These are phyloP conservation scores for Aspergillus saccharolyticus DNA, from an alignment of 495 filamentous ascomycete species.

Conservation along the genomic window DNA sequence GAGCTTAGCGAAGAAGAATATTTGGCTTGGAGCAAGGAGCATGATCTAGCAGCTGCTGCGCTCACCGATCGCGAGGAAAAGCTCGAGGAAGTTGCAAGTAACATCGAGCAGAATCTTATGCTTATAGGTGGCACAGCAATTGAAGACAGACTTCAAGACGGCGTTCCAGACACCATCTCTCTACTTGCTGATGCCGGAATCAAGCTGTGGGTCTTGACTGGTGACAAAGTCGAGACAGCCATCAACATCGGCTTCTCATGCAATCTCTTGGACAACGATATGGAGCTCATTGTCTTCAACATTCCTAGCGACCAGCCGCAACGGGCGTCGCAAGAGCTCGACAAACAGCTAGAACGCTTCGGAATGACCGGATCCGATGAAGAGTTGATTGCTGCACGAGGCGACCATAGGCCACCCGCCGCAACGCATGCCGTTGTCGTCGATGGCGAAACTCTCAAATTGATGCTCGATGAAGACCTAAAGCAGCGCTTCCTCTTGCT, in stretches of 20 bases:
- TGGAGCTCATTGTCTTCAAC: constrained; percentile 94
- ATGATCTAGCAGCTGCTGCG: constrained; percentile 80
- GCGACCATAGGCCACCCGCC: constrained; percentile 76
- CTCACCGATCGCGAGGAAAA: constrained; percentile 89
- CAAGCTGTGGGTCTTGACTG: constrained; percentile 99
- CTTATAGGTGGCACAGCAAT: constrained; percentile 96
- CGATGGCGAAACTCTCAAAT: constrained; percentile 88
- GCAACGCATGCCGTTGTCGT: constrained; percentile 95
- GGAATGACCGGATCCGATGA: constrained; percentile 80
- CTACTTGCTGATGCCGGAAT: constrained; percentile 91
- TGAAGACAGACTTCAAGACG: constrained; percentile 95
- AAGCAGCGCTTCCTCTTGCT: constrained; percentile 90
- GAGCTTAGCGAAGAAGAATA: constrained; percentile 85
- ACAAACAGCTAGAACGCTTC: constrained; percentile 68
- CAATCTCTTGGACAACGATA: constrained; percentile 93
- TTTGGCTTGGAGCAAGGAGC: constrained; percentile 73
- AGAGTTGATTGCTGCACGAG: constrained; percentile 72
- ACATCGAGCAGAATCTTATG: constrained; percentile 83
- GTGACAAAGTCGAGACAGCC: constrained; percentile 98
- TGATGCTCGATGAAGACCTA: constrained; percentile 76
- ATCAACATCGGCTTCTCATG: constrained; percentile 99
- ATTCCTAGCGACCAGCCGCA: constrained; percentile 66
- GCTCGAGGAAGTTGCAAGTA: constrained; percentile 81
- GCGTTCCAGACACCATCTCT: constrained; percentile 94
- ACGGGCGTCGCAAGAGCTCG: constrained; percentile 62